Evolutionary conservation across 257 asterid species (phyloP).

Genomic region (Apocynum venetum): DNA sequence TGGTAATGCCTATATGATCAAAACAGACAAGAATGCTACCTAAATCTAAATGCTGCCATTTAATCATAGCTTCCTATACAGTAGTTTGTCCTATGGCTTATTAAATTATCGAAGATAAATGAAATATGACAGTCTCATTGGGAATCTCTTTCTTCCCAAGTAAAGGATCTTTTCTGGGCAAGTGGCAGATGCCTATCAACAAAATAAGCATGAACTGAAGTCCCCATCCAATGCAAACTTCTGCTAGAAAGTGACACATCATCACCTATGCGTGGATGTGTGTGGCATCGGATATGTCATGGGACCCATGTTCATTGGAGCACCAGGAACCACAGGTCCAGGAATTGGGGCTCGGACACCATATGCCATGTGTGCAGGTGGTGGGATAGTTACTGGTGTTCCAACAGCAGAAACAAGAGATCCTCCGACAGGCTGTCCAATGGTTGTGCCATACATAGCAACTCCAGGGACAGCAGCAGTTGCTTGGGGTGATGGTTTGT

Average conservation of each 20-base stretch:
- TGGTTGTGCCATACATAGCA: conserved; percentile 46
- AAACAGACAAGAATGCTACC: conserved; percentile 17
- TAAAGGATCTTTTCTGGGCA: conserved; percentile 8
- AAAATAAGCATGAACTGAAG: conserved; percentile 7
- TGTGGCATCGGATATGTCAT: conserved; percentile 45
- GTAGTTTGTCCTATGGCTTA: conserved; percentile 22
- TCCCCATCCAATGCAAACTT: conserved; percentile 8
- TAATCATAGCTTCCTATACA: conserved; percentile 22
- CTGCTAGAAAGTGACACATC: not conserved
- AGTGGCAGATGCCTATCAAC: not conserved
- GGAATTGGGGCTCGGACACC: conserved; percentile 51
- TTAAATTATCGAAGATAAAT: conserved; percentile 1
- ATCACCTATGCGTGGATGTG: conserved; percentile 48
- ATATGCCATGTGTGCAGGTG: conserved; percentile 45
- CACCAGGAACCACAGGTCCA: conserved; percentile 44
- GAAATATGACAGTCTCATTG: conserved; percentile 9
- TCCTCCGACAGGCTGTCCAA: conserved; percentile 75
- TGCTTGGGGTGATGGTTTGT: conserved; percentile 37
- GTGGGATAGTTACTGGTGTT: conserved; percentile 55
- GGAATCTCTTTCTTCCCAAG: conserved; percentile 10
- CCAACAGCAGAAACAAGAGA: conserved; percentile 72
- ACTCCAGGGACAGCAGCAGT: conserved; percentile 38
- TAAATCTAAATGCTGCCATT: conserved; percentile 15
- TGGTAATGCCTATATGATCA: conserved; percentile 1
- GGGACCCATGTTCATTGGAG: conserved; percentile 42